A percentile compares a stretch with the other conserved stretches of the same genome.
phyloP scores from a whole-genome alignment of 805 yeast genomes.

The Wickerhamiella lipophila region DNA sequence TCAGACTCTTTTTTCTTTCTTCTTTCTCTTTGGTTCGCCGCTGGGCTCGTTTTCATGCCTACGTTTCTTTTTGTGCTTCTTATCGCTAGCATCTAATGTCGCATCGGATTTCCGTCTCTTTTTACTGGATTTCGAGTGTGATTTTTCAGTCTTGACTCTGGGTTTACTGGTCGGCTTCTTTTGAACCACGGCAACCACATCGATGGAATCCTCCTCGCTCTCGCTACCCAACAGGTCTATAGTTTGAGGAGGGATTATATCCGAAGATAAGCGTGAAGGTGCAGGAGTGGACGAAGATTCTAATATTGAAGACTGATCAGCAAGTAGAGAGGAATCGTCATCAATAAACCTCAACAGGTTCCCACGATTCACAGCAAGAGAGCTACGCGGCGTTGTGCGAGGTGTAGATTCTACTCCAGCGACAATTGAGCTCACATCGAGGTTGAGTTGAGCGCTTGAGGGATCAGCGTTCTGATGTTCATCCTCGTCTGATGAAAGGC shows the following conservation, averaged over 20 bases:
- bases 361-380: not conserved
- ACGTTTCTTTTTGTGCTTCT: not conserved
- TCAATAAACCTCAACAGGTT: not conserved
- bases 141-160: not conserved
- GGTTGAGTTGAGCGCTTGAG: not conserved
- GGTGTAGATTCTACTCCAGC: not conserved
- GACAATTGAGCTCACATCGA: not conserved
- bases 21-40: not conserved
- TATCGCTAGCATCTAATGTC: not conserved
- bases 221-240: not conserved
- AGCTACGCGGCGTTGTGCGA: not conserved
- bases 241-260: not conserved
- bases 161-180: too few species aligned
- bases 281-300: not conserved
- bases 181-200: not conserved
- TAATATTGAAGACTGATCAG: not conserved
- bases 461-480: not conserved
- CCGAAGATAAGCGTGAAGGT: not conserved
- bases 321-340: not conserved
- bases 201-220: not conserved
- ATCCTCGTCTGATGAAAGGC: not conserved
- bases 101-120: too few species aligned
- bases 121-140: too few species aligned
- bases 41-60: not conserved
- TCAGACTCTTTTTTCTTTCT: not conserved